Base-by-base conservation (phyloP, 768 basidiomycete species). In the Saitozyma sp. region DNA sequence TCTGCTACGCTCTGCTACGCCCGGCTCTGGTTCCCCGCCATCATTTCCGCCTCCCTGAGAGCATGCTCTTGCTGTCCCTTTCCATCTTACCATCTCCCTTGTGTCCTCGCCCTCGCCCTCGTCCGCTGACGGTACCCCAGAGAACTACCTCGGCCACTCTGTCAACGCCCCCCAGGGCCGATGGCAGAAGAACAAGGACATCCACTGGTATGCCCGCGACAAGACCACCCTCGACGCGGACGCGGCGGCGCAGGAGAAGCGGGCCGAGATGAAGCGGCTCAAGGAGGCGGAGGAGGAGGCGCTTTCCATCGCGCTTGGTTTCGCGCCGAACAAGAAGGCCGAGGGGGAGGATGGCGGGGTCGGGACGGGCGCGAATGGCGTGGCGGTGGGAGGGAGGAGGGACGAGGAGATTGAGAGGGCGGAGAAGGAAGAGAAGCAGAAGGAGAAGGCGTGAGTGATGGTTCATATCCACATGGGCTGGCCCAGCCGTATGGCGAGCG, bases 131-230 rank as follows among this genome's bases (percentile, higher is more conserved):
- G 19, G 1, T 55, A 40, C 16, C 20, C 13, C 38, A 76, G 78
- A 97, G 89, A 88, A 96, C 80, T 98, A 98, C 79, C 86, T 98
- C 3, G 94, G 94, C 6, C 91, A 95, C 77, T 90, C 90, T 57
- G 86, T 96, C 81, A 94, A 94, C 74, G 94, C 94, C 2, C 94
- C 94, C 0, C 91, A 91, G 1, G 94, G 94, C 1, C 84, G 94
- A 52, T 98, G 94, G 94, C 94, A 96, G 81, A 94, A 94, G 81
- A 92, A 92, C 82, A 92, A 94, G 78, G 94, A 98, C 73, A 82
- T 98, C 14, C 93, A 95, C 72, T 98, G 94, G 94, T 98, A 95
- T 76, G 85, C 82, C 70, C 86, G 93, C 38, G 91, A 92, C 6
- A 66, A 65, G 38, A 37, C 64, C 41, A 71, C 75, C 1, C 65